A percentile compares a stretch with the other conserved stretches of the same genome.
Conservation (phyloP, 2,329 filamentous ascomycete species). For the Colletotrichum eleusines region DNA sequence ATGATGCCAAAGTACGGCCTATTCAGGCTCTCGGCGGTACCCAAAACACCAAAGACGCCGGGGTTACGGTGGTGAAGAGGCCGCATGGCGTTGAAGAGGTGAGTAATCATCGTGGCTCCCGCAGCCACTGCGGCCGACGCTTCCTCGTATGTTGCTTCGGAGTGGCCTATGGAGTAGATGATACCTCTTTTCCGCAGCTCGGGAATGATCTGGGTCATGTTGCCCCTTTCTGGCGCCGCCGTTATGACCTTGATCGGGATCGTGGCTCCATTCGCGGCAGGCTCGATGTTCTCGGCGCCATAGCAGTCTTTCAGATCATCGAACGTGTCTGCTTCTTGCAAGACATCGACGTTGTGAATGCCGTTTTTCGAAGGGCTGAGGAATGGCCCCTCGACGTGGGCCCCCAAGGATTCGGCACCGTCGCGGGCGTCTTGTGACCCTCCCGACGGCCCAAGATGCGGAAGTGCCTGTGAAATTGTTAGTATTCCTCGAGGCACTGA, state of each 20-base stretch:
- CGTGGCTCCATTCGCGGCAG: conserved; percentile 48
- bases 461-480: conserved; percentile 67
- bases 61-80: conserved; percentile 92
- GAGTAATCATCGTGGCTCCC: conserved; percentile 90
- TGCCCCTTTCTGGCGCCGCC: conserved; percentile 83
- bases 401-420: conserved; percentile 88
- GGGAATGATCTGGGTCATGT: conserved; percentile 77
- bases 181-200: conserved; percentile 75
- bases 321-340: conserved; percentile 73
- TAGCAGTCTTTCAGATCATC: conserved; percentile 78
- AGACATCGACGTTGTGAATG: conserved; percentile 81
- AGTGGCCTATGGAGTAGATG: conserved; percentile 85
- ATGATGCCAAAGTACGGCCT: conserved; percentile 91
- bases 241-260: conserved; percentile 82
- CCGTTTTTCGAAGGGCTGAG: conserved; percentile 86
- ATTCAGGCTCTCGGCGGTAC: conserved; percentile 68
- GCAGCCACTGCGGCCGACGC: conserved; percentile 77
- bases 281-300: conserved; percentile 74
- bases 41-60: conserved; percentile 88
- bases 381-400: conserved; percentile 93
- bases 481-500: background rate
- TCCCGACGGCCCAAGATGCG: conserved; percentile 81
- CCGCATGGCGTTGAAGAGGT: conserved; percentile 94
- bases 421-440: conserved; percentile 68
- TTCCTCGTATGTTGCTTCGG: conserved; percentile 87